Evolutionary conservation across 163 green algal species (phyloP).

Genomic region (Trebouxiophyceae sp.): DNA sequence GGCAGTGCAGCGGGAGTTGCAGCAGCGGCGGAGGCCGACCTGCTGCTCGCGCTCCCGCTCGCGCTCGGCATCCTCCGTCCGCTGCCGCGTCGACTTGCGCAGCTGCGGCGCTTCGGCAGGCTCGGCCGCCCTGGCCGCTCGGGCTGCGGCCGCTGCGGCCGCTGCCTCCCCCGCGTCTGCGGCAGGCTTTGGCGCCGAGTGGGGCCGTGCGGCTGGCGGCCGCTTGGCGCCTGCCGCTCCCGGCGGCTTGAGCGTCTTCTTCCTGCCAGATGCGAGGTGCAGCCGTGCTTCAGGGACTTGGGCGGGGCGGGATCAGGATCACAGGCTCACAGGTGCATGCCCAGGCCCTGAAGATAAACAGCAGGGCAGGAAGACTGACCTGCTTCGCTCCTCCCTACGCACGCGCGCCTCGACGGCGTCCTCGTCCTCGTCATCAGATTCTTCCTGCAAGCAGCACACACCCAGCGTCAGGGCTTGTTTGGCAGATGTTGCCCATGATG

Average conservation of each 20-base stretch:
- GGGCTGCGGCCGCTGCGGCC: slow-evolving; percentile 1
- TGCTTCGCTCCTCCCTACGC: slow-evolving; percentile 1
- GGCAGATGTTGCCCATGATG: background rate
- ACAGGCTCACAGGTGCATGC: no score
- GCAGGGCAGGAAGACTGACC: no score
- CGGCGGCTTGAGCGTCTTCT: slow-evolving; percentile 58
- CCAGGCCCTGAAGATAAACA: no score
- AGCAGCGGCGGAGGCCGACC: slow-evolving; percentile 28
- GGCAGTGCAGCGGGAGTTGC: no score
- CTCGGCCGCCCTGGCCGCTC: background rate
- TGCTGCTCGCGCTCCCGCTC: slow-evolving; percentile 44
- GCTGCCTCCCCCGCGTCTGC: no score
- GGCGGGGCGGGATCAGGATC: no score
- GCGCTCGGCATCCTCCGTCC: slow-evolving; percentile 48
- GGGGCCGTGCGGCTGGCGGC: background rate
- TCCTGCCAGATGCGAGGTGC: no score
- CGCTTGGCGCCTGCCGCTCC: slow-evolving; percentile 15
- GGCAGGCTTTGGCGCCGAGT: no score
- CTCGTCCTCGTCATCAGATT: slow-evolving; percentile 44
- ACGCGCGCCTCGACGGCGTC: slow-evolving; percentile 31
- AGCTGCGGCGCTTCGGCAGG: slow-evolving; percentile 38
- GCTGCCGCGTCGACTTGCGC: slow-evolving; percentile 51
- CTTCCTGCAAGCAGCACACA: slow-evolving; percentile 6
- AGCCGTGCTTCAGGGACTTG: no score
- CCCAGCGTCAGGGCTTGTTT: background rate